These are phyloP conservation scores for Coniochaeta sp. DNA, from an alignment of 2,329 filamentous ascomycete species.

Conservation along the genomic window DNA sequence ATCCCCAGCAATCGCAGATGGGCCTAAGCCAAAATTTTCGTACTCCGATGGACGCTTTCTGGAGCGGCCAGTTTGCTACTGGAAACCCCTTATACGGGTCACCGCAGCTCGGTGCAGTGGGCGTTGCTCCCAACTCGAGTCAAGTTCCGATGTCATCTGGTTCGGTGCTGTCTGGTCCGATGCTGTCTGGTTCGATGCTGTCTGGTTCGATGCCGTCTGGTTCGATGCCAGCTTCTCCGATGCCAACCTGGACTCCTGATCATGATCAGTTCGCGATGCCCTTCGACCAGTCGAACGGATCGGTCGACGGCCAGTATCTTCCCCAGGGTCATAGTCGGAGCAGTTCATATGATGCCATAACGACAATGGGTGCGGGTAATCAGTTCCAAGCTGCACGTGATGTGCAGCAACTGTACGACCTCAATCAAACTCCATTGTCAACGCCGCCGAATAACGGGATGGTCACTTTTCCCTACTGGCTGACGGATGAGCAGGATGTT, in stretches of 20 bases:
- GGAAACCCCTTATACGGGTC: neutral
- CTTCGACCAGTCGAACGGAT: neutral
- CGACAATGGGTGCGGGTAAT: neutral
- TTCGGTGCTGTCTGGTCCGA: neutral
- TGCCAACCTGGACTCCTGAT: neutral
- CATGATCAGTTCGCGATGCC: neutral
- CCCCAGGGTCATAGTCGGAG: neutral
- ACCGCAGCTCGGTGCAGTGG: neutral
- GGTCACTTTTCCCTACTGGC: no score
- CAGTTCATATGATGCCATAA: neutral
- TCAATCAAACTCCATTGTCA: neutral
- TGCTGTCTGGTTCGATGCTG: neutral
- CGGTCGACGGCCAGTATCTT: neutral
- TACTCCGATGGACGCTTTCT: neutral
- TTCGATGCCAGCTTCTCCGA: neutral
- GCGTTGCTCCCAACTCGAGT: neutral
- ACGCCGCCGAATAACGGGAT: neutral
- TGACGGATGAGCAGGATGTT: neutral
- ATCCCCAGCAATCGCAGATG: slow-evolving; percentile 5
- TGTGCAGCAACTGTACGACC: neutral
- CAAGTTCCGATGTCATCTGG: neutral
- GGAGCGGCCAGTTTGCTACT: neutral
- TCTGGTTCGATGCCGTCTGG: neutral
- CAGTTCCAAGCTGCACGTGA: neutral
- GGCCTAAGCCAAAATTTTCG: neutral